Evolutionary conservation across 2,329 filamentous ascomycete species (phyloP).

Genomic region (Gaeumannomyces tritici): DNA sequence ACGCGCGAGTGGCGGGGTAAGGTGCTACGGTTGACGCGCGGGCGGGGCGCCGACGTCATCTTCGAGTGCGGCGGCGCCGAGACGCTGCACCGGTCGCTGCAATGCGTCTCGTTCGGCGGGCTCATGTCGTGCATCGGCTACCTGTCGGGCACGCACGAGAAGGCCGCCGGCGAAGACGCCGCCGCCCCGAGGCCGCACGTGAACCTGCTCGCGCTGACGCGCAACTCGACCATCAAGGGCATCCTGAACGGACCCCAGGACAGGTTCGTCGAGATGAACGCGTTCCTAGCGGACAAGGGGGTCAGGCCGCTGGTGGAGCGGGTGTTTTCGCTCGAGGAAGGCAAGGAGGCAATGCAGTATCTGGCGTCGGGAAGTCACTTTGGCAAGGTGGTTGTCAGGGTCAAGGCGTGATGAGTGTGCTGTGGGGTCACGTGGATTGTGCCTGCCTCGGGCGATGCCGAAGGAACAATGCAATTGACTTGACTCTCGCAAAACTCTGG

Average conservation of each 20-base stretch:
- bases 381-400: constrained; percentile 39
- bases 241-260: constrained; percentile 51
- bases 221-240: constrained; percentile 39
- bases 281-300: constrained; percentile 26
- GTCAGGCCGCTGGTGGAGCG: constrained; percentile 32
- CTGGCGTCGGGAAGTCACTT: constrained; percentile 40
- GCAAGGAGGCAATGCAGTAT: constrained; percentile 35
- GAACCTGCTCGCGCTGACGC: constrained; percentile 42
- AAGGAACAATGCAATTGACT: no score
- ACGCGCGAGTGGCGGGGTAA: constrained; percentile 39
- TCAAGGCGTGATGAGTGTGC: constrained; percentile 3
- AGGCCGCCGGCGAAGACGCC: constrained; percentile 22
- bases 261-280: constrained; percentile 43
- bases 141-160: constrained; percentile 43
- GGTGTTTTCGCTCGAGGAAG: constrained; percentile 30
- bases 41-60: constrained; percentile 40
- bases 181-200: constrained; percentile 37
- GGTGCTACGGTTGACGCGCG: constrained; percentile 34
- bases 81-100: constrained; percentile 42
- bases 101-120: constrained; percentile 43
- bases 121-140: constrained; percentile 42
- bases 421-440: neutral
- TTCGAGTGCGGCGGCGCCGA: constrained; percentile 44
- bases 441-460: no score
- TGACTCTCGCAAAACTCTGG: no score